Evolutionary conservation across 2,329 filamentous ascomycete genomes (phyloP), one percentile per base, ranked within the genome.

Genomic region (Thielaviopsis musarum): DNA sequence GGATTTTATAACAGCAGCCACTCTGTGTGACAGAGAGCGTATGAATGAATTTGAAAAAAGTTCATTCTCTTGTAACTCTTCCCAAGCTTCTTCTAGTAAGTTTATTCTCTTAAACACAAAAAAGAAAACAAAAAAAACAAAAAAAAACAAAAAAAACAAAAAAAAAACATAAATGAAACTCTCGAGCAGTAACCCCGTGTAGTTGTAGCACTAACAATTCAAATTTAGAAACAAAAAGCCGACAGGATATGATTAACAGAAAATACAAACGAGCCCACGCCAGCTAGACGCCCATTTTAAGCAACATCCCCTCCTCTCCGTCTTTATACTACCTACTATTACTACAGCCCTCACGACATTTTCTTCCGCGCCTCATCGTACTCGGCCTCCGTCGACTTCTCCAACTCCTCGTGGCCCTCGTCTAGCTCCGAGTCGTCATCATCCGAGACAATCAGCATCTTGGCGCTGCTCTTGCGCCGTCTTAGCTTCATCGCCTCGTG

Each of bases 401-500:
- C 73, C 30, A 69, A 66, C 54, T 69, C 69, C 13, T 69, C 69
- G 3, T 68, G 68, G 5, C 19, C 69, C 59, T 72, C 73, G 58
- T 72, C 73, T 48, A 71, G 70, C 57, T 74, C 73, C 28, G 73
- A 72, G 54, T 74, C 74, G 19, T 73, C 73, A 30, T 69, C 66
- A 53, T 69, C 69, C 61, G 65, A 67, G 66, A 73, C 65, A 69
- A 70, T 68, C 61, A 72, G 69, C 61, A 59, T 63, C 53, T 60
- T 62, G 21, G 63, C 61, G 13, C 68, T 69, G 63, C 76, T 81
- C 74, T 75, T 79, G 64, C 74, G 70, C 64, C 87, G 76, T 63
- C 77, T 70, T 62, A 78, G 69, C 68, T 84, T 79, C 87, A 97
- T 95, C 4, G 89, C 89, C 65, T 84, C 86, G 58, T 87, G 79